Conservation (phyloP, 257 asterid species). For the Solanum microdontum region DNA sequence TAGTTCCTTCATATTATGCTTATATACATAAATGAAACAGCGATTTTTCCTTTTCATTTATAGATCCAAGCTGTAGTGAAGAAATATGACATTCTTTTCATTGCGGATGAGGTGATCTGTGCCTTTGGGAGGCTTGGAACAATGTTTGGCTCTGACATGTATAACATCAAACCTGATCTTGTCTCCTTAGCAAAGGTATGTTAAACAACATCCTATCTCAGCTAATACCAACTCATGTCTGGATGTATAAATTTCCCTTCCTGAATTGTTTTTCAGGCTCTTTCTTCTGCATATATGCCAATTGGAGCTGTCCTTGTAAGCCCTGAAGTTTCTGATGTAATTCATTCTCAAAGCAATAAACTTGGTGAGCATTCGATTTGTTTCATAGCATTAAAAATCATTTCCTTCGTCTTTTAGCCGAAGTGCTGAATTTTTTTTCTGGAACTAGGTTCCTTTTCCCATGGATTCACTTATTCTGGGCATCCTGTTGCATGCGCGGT, state of each 20-base stretch:
- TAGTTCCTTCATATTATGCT: neutral
- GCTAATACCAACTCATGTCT: neutral
- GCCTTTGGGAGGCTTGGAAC: constrained; percentile 96
- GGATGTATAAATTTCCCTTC: neutral
- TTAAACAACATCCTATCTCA: neutral
- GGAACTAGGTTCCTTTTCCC: constrained; percentile 63
- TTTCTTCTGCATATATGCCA: constrained; percentile 92
- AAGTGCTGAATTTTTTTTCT: neutral
- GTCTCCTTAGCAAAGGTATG: constrained; percentile 81
- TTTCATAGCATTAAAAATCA: neutral
- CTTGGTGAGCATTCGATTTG: constrained; percentile 42
- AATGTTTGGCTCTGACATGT: constrained; percentile 87
- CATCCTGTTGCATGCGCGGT: constrained; percentile 97
- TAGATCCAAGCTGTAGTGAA: constrained; percentile 87
- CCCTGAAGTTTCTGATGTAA: constrained; percentile 65
- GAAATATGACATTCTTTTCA: constrained; percentile 72
- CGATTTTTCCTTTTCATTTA: neutral
- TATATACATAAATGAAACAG: neutral
- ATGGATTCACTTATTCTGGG: constrained; percentile 96
- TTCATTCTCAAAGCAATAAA: constrained; percentile 76
- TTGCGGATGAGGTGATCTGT: constrained; percentile 95
- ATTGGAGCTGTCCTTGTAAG: constrained; percentile 92
- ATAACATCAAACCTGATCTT: constrained; percentile 84
- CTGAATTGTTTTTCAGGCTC: constrained; percentile 40
- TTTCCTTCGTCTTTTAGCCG: neutral